Evolutionary conservation across 495 filamentous ascomycete genomes (phyloP).

Genomic region (Aspergillus diversus): DNA sequence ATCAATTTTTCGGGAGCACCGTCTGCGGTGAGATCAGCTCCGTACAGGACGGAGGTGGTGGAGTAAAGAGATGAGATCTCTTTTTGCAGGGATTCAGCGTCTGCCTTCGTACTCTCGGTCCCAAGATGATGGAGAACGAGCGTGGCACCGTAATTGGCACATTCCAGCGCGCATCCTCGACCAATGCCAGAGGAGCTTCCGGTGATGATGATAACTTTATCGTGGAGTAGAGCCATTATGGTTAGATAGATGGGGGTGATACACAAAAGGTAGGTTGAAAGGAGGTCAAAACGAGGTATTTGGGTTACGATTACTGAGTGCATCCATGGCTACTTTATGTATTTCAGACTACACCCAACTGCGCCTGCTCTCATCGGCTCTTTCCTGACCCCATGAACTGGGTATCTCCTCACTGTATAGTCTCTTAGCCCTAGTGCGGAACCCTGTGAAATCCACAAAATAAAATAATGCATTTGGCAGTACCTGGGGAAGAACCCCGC

Average conservation of each 20-base stretch:
- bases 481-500: too few relatives aligned
- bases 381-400: too few relatives aligned
- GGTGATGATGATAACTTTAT: slow-evolving; percentile 14
- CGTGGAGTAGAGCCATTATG: slow-evolving; percentile 2
- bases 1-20: not conserved
- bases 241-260: not conserved
- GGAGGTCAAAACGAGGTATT: too few relatives aligned
- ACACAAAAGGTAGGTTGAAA: too few relatives aligned
- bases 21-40: slow-evolving; percentile 5
- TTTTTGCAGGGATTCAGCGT: not conserved
- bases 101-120: not conserved
- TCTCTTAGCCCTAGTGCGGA: too few relatives aligned
- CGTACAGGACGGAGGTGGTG: not conserved
- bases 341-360: too few relatives aligned
- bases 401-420: too few relatives aligned
- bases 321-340: too few relatives aligned
- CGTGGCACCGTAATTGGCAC: slow-evolving; percentile 10
- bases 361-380: too few relatives aligned
- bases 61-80: not conserved
- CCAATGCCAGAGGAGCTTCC: slow-evolving; percentile 19
- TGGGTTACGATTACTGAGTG: too few relatives aligned
- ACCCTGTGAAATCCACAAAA: too few relatives aligned
- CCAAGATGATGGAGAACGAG: slow-evolving; percentile 11
- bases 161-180: not conserved
- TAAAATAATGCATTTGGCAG: too few relatives aligned